A percentile compares a stretch with the other conserved stretches of the same genome.
Evolutionary conservation across 306 rosid genomes (phyloP).

Genomic region (Acacia confusa): DNA sequence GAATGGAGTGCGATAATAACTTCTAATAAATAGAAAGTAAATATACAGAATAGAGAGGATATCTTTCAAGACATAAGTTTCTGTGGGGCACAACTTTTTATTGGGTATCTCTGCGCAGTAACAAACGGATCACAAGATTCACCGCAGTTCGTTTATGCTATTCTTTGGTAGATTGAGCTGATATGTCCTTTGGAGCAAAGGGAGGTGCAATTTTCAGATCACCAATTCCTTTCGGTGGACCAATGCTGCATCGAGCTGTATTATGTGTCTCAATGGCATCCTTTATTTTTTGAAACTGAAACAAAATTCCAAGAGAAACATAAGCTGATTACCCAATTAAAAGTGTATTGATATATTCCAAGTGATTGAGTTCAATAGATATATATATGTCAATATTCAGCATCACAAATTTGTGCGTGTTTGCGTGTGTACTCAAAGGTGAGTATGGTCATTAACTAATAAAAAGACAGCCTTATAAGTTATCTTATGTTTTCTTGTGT

Average conservation of each 20-base stretch:
- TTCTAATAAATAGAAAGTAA: conserved; percentile 26
- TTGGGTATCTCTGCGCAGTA: conserved; percentile 16
- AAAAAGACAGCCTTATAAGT: background rate
- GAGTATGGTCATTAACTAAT: background rate
- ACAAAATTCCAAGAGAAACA: conserved; percentile 41
- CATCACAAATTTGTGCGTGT: background rate
- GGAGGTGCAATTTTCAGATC: conserved; percentile 59
- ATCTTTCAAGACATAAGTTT: conserved; percentile 33
- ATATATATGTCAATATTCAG: background rate
- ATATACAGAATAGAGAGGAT: conserved; percentile 53
- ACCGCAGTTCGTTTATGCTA: conserved; percentile 25
- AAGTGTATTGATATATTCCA: background rate
- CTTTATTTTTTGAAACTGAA: conserved; percentile 95
- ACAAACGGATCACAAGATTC: conserved; percentile 31
- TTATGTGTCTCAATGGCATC: conserved; percentile 84
- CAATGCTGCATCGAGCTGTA: conserved; percentile 98
- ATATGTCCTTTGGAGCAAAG: conserved; percentile 51
- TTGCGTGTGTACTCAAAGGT: background rate
- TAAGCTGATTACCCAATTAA: conserved; percentile 15
- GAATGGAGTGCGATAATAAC: conserved; percentile 45
- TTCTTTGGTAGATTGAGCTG: conserved; percentile 54
- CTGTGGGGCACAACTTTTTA: conserved; percentile 20
- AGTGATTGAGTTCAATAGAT: conserved; percentile 1
- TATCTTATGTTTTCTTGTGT: background rate
- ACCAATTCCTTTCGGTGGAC: conserved; percentile 77